Percentiles rank a stretch among this genome's conserved stretches.
Evolutionary conservation across 2,329 filamentous ascomycete species (phyloP).

Genomic region (Arthrobotrys pseudoclavata): DNA sequence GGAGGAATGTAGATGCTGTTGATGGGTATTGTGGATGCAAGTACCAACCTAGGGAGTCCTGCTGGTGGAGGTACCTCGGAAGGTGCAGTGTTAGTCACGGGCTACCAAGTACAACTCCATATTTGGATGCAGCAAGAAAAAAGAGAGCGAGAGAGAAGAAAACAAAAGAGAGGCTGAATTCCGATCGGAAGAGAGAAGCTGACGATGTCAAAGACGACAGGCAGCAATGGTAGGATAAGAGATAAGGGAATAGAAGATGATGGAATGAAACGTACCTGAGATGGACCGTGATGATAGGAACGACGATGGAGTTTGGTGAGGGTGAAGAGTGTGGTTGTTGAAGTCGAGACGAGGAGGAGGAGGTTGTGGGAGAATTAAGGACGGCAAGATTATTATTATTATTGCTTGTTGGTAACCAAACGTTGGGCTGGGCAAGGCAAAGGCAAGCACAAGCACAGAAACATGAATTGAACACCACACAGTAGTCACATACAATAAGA

Average conservation of each 20-base stretch:
- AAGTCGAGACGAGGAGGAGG: not conserved
- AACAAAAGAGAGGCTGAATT: slow-evolving; percentile 42
- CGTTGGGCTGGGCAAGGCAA: not conserved
- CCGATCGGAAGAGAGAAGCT: slow-evolving; percentile 44
- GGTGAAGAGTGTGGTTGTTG: slow-evolving; percentile 16
- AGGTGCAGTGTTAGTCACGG: slow-evolving; percentile 47
- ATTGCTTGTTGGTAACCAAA: not conserved
- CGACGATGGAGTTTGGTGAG: not conserved
- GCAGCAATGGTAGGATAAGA: not conserved
- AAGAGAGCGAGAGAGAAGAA: not conserved
- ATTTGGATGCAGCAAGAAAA: slow-evolving; percentile 50
- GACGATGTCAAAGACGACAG: slow-evolving; percentile 5
- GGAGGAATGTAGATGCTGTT: slow-evolving; percentile 28
- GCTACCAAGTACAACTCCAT: slow-evolving; percentile 55
- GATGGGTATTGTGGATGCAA: slow-evolving; percentile 17
- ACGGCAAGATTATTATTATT: slow-evolving; percentile 1
- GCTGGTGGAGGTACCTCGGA: slow-evolving; percentile 55
- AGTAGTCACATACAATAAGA: not conserved
- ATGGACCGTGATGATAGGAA: slow-evolving; percentile 15
- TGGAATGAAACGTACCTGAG: slow-evolving; percentile 33
- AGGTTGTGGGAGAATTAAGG: not conserved
- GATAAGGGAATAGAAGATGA: not conserved
- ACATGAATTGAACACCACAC: slow-evolving; percentile 4
- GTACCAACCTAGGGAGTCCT: slow-evolving; percentile 54
- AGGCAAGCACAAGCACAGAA: not conserved